Conservation (phyloP, 1,284 basidiomycete species). For the Cutaneotrichosporon sp. region DNA sequence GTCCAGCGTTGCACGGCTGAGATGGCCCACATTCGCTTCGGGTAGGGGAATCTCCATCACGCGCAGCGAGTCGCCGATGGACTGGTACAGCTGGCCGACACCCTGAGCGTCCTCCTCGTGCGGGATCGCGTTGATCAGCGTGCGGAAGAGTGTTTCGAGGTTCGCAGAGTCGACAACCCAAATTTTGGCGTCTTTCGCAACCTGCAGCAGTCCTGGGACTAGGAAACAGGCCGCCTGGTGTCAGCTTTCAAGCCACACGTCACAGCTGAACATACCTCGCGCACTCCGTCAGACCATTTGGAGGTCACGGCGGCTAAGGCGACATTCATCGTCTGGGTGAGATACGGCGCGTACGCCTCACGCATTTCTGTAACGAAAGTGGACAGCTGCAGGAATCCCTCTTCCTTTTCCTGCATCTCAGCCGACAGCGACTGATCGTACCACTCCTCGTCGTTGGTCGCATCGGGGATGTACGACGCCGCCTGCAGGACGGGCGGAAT, state of each 20-base stretch:
- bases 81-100: slow-evolving; percentile 57
- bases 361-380: slow-evolving; percentile 70
- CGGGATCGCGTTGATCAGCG: slow-evolving; percentile 62
- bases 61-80: slow-evolving; percentile 62
- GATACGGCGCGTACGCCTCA: slow-evolving; percentile 65
- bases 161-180: slow-evolving; percentile 64
- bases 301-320: slow-evolving; percentile 66
- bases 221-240: slow-evolving; percentile 44
- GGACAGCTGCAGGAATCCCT: slow-evolving; percentile 76
- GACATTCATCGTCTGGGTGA: slow-evolving; percentile 64
- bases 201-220: slow-evolving; percentile 64
- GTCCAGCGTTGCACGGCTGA: slow-evolving; percentile 11
- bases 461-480: slow-evolving; percentile 55
- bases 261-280: slow-evolving; percentile 54
- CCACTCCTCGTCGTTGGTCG: slow-evolving; percentile 45
- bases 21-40: slow-evolving; percentile 12
- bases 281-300: slow-evolving; percentile 73
- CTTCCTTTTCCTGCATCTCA: slow-evolving; percentile 74
- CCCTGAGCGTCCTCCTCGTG: slow-evolving; percentile 67
- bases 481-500: slow-evolving; percentile 71
- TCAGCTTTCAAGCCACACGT: not conserved
- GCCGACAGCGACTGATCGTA: slow-evolving; percentile 53
- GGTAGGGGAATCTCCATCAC: slow-evolving; percentile 53
- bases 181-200: slow-evolving; percentile 59
- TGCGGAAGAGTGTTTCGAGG: slow-evolving; percentile 63